Base-by-base conservation (phyloP, 2,329 filamentous ascomycete species). In the Colletotrichum sp. region DNA sequence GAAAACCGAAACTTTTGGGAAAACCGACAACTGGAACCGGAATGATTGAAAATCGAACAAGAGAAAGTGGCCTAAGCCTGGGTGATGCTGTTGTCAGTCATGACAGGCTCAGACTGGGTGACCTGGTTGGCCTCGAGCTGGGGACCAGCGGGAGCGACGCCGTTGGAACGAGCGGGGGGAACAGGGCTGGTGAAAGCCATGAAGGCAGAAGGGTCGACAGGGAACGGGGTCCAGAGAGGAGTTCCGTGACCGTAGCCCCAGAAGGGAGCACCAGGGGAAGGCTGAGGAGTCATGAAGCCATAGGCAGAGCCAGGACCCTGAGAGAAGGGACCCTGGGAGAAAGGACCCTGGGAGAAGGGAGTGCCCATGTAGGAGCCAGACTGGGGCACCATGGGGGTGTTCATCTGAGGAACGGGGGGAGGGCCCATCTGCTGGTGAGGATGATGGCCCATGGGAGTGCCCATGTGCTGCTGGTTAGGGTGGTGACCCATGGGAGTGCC, bases 171-270 rank as follows among this genome's bases (percentile, higher is more conserved):
- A 29, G 64, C 15, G 1, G 59, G 63, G 15, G 64, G 59, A 15
- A 34, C 49, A 16, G 74, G 74, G 19, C 70, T 73, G 16, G 74
- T 73, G 70, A 65, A 65, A 6, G 74, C 59, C 74, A 66, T 70
- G 67, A 39, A 70, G 27, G 55, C 57, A 1, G 55, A 57, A 16
- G 65, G 71, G 19, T 76, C 71, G 27, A 68, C 25, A 5, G 64
- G 64, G 44, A 76, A 76, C 7, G 74, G 74, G 15, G 74, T 74
- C 74, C 74, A 76, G 30, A 76, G 74, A 22, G 74, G 74, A 52
- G 74, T 76, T 44, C 74, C 74, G 19, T 67, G 36, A 29, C 74
- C 74, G 36, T 76, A 76, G 32, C 74, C 74, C 74, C 74, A 76
- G 70, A 76, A 76, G 12, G 39, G 55, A 55, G 52, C 52, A 4